Evolutionary conservation across 345 rosid species (phyloP).

Genomic region (Dipteronia sinensis): DNA sequence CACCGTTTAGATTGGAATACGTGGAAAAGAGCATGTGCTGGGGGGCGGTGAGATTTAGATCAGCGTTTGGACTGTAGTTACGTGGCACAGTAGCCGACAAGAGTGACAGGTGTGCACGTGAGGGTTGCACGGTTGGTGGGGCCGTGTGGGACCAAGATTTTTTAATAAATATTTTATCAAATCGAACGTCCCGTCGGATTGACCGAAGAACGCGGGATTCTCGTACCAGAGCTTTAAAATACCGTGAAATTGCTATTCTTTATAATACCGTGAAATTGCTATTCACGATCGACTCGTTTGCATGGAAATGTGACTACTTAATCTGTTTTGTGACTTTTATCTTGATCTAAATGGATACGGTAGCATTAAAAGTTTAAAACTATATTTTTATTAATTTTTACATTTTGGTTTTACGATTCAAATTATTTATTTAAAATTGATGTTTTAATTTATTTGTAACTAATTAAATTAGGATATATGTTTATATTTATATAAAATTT

Average conservation of each 20-base stretch:
- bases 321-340: no score
- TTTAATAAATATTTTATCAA: constrained; percentile 5
- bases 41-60: background rate
- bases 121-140: constrained; percentile 22
- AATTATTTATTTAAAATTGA: no score
- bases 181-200: constrained; percentile 30
- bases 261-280: background rate
- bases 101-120: constrained; percentile 41
- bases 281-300: no score
- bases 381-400: no score
- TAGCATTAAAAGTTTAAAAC: no score
- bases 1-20: background rate
- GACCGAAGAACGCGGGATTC: constrained; percentile 39
- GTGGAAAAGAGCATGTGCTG: constrained; percentile 19
- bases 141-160: background rate
- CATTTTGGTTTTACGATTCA: no score
- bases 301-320: no score
- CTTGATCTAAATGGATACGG: no score
- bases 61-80: background rate
- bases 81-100: constrained; percentile 41
- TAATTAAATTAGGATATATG: no score
- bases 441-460: no score
- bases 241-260: background rate
- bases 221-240: constrained; percentile 16
- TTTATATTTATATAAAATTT: no score